Evolutionary conservation across 2,329 filamentous ascomycete genomes (phyloP).

Genomic region (Metarhizium sp.): DNA sequence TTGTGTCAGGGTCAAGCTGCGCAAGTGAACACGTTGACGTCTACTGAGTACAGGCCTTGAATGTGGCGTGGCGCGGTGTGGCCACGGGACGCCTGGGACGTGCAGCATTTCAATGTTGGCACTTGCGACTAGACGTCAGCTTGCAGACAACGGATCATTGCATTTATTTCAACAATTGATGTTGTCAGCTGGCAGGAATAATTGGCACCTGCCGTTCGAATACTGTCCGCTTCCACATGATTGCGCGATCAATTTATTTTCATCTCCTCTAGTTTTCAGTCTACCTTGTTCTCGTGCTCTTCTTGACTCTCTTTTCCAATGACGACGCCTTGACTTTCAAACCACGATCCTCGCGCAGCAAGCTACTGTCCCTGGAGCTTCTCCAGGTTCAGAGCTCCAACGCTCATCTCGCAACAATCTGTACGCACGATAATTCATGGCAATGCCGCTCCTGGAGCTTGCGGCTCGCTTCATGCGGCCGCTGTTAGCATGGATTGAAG

Average conservation of each 20-base stretch:
- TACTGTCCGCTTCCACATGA: not conserved
- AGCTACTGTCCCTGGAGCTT: not conserved
- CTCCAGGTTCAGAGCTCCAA: not conserved
- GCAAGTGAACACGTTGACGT: no score
- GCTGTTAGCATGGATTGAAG: conserved; percentile 25
- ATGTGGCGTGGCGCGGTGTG: not conserved
- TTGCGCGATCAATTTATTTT: no score
- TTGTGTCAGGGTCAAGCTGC: no score
- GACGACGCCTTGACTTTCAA: not conserved
- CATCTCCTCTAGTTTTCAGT: no score
- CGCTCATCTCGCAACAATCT: not conserved
- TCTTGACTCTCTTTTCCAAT: not conserved
- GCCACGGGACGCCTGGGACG: no score
- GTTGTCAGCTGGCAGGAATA: not conserved
- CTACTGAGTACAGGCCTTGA: no score
- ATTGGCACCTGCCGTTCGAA: not conserved
- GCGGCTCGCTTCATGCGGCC: conserved; percentile 24
- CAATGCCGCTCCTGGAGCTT: conserved; percentile 16
- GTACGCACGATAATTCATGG: not conserved
- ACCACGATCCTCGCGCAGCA: not conserved
- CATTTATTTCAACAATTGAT: not conserved
- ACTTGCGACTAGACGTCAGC: no score
- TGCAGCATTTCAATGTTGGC: no score
- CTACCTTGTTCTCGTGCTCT: not conserved
- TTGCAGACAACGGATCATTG: no score